Evolutionary conservation across 257 asterid genomes (phyloP).

Genomic region (Petunia axillaris): DNA sequence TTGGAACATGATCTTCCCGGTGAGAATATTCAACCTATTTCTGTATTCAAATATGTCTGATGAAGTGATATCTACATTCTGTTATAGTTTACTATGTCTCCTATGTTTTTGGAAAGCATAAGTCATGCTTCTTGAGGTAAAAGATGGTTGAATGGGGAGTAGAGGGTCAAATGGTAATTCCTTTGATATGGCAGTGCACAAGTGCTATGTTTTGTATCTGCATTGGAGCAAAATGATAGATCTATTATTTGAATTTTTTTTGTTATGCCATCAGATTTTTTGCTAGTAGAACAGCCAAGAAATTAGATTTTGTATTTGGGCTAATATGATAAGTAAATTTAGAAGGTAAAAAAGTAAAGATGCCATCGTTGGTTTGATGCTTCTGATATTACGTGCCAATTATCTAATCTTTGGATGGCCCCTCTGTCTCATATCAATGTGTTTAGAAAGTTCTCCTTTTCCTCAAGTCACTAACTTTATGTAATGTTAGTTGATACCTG

Average conservation of each 20-base stretch:
- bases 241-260: constrained; percentile 6
- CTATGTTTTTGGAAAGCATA: neutral
- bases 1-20: constrained; percentile 89
- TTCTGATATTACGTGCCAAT: neutral
- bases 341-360: neutral
- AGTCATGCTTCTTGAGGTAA: neutral
- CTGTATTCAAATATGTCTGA: neutral
- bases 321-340: neutral
- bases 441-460: neutral
- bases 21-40: constrained; percentile 45
- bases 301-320: neutral
- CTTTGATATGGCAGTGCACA: constrained; percentile 17
- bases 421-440: neutral
- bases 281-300: constrained; percentile 5
- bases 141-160: neutral
- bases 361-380: neutral
- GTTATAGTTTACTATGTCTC: neutral
- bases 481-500: constrained; percentile 5
- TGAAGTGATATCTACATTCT: constrained; percentile 17
- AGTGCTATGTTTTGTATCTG: neutral
- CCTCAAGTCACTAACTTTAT: neutral
- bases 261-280: constrained; percentile 9
- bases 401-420: neutral
- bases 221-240: constrained; percentile 14
- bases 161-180: neutral